Base-by-base conservation (phyloP, 2,329 filamentous ascomycete species). In the Alternaria viburni region DNA sequence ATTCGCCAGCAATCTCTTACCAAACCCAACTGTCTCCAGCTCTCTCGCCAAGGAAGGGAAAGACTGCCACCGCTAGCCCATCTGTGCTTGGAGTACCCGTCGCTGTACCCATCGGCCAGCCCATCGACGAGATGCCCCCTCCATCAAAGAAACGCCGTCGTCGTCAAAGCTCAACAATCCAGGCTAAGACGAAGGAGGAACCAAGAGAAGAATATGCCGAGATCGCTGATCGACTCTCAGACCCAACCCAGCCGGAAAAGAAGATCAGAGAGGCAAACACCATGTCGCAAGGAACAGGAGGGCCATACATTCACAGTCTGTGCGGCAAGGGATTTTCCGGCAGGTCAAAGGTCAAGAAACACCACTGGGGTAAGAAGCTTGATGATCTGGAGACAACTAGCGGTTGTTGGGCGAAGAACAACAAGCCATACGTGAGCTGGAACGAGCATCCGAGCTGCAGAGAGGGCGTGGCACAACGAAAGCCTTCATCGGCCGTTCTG, bases 331-430 rank as follows among this genome's bases (percentile, higher is more conserved):
- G 55, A 2, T 79, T 79, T 26, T 19, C 57, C 2, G 69, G 59
- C 10, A 67, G 70, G 8, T 67, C 61, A 2, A 69, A 56, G n/a
- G 75, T 78, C 17, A 79, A 74, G 61, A 77, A 77, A 41, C 76
- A 79, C 55, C 77, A 79, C 47, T 79, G 75, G 72, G 76, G 76
- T 15, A 62, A 54, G 7, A 73, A 70, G 21, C 32, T 55, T 1
- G 64, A 74, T 13, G 65, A 79, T 55, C 36, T 66, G 11, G 50
- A 66, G 8, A 77, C 75, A 2, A 72, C 54, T 15, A 77, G 66
- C 15, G 76, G 76, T 3, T 79, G 77, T 56, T 79, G 76, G 76
- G 67, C 65, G 32, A 77, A 74, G 45, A 57, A 76, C 52, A 65
- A 65, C 0, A 79, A 73, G 58, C 76, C 76, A 10, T 54, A 71